These are phyloP conservation scores for Yamadazyma paraphyllophila DNA, from an alignment of 805 yeast genomes.

Conservation along the genomic window DNA sequence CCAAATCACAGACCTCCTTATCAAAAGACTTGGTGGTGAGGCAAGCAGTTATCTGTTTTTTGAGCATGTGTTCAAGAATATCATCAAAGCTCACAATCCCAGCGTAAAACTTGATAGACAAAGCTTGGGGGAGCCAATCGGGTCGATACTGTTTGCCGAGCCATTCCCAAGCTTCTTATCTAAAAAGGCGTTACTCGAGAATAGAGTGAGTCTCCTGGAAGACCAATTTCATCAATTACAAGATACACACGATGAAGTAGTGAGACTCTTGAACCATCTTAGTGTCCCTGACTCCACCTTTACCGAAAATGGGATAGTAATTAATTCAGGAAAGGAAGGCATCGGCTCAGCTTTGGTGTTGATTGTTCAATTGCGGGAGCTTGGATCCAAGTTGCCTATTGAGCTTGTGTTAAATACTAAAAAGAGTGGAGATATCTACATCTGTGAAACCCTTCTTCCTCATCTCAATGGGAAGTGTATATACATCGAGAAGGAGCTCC, in stretches of 20 bases:
- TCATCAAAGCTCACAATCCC: constrained; percentile 5
- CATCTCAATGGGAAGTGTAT: constrained; percentile 26
- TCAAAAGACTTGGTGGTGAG: not conserved
- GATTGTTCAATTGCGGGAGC: constrained; percentile 29
- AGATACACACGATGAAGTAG: constrained; percentile 25
- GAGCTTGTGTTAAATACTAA: constrained; percentile 30
- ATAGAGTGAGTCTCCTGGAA: constrained; percentile 1
- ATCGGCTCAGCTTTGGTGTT: constrained; percentile 29
- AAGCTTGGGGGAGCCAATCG: not conserved
- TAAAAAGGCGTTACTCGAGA: not conserved
- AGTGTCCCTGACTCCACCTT: constrained; percentile 24
- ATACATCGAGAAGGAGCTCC: constrained; percentile 21
- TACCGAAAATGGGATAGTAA: constrained; percentile 34
- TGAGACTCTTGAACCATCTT: constrained; percentile 22
- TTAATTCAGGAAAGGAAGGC: constrained; percentile 25
- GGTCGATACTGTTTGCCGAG: not conserved
- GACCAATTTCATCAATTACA: constrained; percentile 22
- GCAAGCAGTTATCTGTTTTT: not conserved
- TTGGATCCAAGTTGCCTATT: constrained; percentile 33
- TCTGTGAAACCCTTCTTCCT: constrained; percentile 27
- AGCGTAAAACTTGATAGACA: not conserved
- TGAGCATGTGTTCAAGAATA: constrained; percentile 3
- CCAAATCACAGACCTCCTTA: not conserved
- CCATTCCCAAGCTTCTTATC: not conserved
- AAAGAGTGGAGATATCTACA: constrained; percentile 22